phyloP scores from a whole-genome alignment of 2,329 filamentous ascomycete species.

The Fusarium sambucinum region DNA sequence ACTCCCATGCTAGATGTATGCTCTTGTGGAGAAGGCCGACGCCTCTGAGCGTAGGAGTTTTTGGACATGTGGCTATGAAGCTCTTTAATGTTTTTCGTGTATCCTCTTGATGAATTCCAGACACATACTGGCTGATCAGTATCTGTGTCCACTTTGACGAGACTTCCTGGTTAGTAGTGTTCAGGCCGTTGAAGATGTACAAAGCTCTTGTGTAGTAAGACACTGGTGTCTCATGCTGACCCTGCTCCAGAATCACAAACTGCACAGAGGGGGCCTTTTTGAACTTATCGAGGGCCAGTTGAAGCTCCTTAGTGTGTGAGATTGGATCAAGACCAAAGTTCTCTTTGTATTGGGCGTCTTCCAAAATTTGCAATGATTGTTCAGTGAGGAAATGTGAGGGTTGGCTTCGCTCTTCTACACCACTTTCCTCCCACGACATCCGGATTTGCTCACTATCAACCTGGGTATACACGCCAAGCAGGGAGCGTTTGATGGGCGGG shows the following conservation, averaged over 20 bases:
- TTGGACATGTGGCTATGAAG: slow-evolving; percentile 26
- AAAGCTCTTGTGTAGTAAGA: slow-evolving; percentile 62
- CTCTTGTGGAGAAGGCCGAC: slow-evolving; percentile 65
- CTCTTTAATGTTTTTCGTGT: slow-evolving; percentile 58
- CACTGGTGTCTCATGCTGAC: slow-evolving; percentile 62
- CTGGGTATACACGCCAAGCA: slow-evolving; percentile 66
- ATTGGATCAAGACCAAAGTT: slow-evolving; percentile 61
- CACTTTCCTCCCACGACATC: slow-evolving; percentile 53
- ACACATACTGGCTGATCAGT: slow-evolving; percentile 61
- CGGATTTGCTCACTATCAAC: slow-evolving; percentile 68
- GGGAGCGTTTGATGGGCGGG: slow-evolving; percentile 57
- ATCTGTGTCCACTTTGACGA: slow-evolving; percentile 17
- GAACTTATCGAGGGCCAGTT: slow-evolving; percentile 61
- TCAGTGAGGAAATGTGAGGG: slow-evolving; percentile 48
- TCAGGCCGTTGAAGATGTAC: slow-evolving; percentile 41
- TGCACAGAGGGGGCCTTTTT: slow-evolving; percentile 66
- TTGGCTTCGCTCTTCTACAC: slow-evolving; percentile 35
- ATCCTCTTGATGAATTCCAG: slow-evolving; percentile 62
- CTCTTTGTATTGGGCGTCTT: slow-evolving; percentile 55
- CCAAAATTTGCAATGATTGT: slow-evolving; percentile 60
- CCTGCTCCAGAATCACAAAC: slow-evolving; percentile 66
- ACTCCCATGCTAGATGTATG: slow-evolving; percentile 67
- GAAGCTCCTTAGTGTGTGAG: slow-evolving; percentile 65
- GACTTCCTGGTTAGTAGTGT: slow-evolving; percentile 14
- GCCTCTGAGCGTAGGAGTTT: slow-evolving; percentile 53